Percentiles rank a stretch among this genome's conserved stretches.
Evolutionary conservation across 441 rosid species (phyloP).

Genomic region (Metrosideros polymorpha): DNA sequence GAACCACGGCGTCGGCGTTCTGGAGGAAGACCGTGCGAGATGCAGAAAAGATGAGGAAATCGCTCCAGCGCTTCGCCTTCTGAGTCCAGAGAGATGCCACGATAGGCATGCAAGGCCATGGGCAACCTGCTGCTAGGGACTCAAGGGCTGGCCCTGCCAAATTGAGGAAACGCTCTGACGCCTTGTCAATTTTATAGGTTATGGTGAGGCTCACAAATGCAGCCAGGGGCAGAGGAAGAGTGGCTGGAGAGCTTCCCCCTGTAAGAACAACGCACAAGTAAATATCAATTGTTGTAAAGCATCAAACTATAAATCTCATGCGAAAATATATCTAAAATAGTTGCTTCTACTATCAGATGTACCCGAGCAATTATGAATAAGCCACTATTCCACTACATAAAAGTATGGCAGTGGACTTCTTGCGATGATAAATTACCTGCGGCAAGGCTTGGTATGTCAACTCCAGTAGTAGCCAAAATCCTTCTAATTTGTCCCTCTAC

Average conservation of each 20-base stretch:
- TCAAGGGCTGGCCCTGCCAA: constrained; percentile 77
- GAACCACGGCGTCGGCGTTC: constrained; percentile 49
- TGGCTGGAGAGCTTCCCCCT: constrained; percentile 57
- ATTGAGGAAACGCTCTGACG: constrained; percentile 65
- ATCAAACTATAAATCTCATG: constrained; percentile 1
- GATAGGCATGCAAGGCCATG: constrained; percentile 86
- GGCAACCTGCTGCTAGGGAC: constrained; percentile 73
- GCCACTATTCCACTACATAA: not conserved
- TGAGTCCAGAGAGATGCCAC: constrained; percentile 80
- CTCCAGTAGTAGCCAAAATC: constrained; percentile 59
- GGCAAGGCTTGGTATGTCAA: constrained; percentile 67
- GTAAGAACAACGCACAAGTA: constrained; percentile 8
- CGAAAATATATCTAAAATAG: not conserved
- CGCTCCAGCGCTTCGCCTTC: constrained; percentile 83
- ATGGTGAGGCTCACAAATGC: constrained; percentile 77
- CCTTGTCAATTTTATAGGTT: constrained; percentile 69
- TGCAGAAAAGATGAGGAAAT: constrained; percentile 70
- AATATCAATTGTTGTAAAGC: not conserved
- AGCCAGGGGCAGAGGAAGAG: constrained; percentile 70
- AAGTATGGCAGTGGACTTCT: not conserved
- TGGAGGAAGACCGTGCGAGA: constrained; percentile 78
- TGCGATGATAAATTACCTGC: constrained; percentile 31
- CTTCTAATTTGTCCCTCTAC: constrained; percentile 65
- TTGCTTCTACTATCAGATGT: not conserved
- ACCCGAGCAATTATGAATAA: not conserved